Evolutionary conservation across 768 basidiomycete genomes (phyloP).

Genomic region (Steccherinum ochraceum): DNA sequence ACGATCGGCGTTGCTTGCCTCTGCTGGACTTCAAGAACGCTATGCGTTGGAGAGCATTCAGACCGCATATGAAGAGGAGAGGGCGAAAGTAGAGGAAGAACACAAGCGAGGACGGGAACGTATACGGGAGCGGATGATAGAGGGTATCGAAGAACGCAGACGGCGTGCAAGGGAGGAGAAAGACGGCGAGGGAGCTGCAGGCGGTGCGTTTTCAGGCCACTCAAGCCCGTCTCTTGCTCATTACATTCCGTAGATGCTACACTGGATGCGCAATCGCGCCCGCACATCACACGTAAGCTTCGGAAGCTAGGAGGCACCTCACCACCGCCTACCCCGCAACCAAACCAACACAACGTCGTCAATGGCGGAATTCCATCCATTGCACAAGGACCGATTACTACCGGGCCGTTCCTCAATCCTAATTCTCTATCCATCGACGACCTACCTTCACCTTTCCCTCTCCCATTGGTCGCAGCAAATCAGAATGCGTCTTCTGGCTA

Average conservation of each 20-base stretch:
- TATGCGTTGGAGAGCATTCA: constrained; percentile 61
- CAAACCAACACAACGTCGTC: constrained; percentile 2
- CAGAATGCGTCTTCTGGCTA: constrained; percentile 25
- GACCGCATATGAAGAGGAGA: constrained; percentile 72
- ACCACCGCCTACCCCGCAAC: constrained; percentile 63
- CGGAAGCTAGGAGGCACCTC: constrained; percentile 74
- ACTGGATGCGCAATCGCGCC: constrained; percentile 69
- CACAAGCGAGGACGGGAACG: constrained; percentile 71
- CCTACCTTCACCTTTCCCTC: constrained; percentile 78
- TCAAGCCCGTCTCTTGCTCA: not conserved
- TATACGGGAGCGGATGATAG: constrained; percentile 70
- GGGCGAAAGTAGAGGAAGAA: constrained; percentile 75
- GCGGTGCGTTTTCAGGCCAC: constrained; percentile 37
- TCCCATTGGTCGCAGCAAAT: constrained; percentile 58
- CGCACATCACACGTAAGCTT: constrained; percentile 79
- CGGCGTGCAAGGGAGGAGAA: constrained; percentile 81
- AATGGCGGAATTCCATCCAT: constrained; percentile 32
- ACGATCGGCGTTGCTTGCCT: constrained; percentile 67
- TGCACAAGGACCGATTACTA: constrained; percentile 52
- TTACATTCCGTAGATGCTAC: constrained; percentile 46
- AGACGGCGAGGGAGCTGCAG: constrained; percentile 77
- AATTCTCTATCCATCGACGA: constrained; percentile 84
- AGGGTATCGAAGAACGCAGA: constrained; percentile 80
- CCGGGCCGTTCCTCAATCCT: constrained; percentile 69
- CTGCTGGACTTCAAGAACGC: constrained; percentile 61